Base-by-base conservation (phyloP, 2,329 filamentous ascomycete genomes). In the Aspergillus glaucus region DNA sequence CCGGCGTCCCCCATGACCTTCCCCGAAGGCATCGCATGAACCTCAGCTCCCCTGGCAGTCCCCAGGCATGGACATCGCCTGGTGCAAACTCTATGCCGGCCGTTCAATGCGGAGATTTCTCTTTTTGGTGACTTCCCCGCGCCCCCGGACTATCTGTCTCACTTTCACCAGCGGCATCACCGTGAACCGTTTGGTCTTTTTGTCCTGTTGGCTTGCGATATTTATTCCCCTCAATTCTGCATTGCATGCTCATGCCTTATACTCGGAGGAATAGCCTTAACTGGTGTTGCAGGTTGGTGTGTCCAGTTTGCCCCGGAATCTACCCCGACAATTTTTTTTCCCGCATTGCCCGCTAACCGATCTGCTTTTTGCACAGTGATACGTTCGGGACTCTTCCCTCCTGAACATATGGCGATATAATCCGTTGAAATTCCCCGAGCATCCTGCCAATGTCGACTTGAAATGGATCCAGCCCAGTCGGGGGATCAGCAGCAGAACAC, bases 401-500 rank as follows among this genome's bases (percentile, higher is more conserved):
- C 26, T 36, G 14, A 36, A 36, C 9, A 36, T n/a, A 17, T 17
- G 34, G 6, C 14, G 15, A 36, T n/a, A 36, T n/a, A 37, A 17
- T 17, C 17, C n/a, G 34, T 4, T 37, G n/a, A 8, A 30, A 19
- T 19, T 24, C 24, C 39, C 43, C 43, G 12, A 21, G 46, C 8
- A 22, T 39, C 34, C 37, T 45, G 44, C 55, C 51, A 55, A 66
- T 66, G 64, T 56, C 56, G 57, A 19, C 51, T 45, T 57, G 49
- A 62, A 54, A 67, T 67, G 64, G 62, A 65, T 42, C 37, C 57
- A 50, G 46, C 58, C 58, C 64, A 64, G 54, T 48, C 50, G 44
- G 64, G 59, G 57, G 62, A 64, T 41, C 54, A 47, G 42, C 57
- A 55, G 32, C 51, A 56, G 34, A 44, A 41, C 44, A 46, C 51